Base-by-base conservation (phyloP, 192 early-diverging fungal genomes). In the Endogone sp. region DNA sequence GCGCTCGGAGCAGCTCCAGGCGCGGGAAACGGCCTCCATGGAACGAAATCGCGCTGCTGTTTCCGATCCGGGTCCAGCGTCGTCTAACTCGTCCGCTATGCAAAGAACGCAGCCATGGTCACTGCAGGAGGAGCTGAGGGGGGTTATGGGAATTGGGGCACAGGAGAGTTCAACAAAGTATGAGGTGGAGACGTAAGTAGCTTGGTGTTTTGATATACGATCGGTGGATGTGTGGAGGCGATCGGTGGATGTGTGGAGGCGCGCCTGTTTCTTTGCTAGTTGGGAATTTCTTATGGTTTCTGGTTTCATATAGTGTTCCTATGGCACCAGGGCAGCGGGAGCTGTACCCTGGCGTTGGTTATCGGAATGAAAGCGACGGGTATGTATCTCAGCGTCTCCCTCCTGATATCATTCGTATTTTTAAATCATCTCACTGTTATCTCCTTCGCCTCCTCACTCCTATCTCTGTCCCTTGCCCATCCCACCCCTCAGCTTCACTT, bases 291-390 rank as follows among this genome's bases (percentile, higher is more conserved):
- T 13, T 44, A 13, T 44, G 4, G 4, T 44, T 13, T 44, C 37
- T 4, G 37, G 13, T 13, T 13, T 44, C 37, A n/a, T n/a, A n/a
- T n/a, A 44, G 37, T 13, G 4, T 13, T 13, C 37, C 4, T 44
- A 44, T 8, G 13, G 4, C 37, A 44, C 13, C 37, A 4, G 37
- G 37, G 37, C 37, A 44, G 13, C 37, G 37, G 4, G 37, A 44
- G 37, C 13, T 44, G 13, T 44, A 75, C 63, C 75, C 70, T 3
- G 54, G 22, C 16, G 22, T 65, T 2, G 32, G 55, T 29, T 20
- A 58, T 22, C 60, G 56, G 22, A 78, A 74, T 54, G 16, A 66
- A 67, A 75, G 77, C 54, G 76, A 79, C 49, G 72, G 71, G 70
- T 77, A 72, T 58, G 30, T 2, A 74, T 29, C 4, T 13, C 4